Evolutionary conservation across 352 stramenopile species (phyloP).

Genomic region (Pythium aristosporum): DNA sequence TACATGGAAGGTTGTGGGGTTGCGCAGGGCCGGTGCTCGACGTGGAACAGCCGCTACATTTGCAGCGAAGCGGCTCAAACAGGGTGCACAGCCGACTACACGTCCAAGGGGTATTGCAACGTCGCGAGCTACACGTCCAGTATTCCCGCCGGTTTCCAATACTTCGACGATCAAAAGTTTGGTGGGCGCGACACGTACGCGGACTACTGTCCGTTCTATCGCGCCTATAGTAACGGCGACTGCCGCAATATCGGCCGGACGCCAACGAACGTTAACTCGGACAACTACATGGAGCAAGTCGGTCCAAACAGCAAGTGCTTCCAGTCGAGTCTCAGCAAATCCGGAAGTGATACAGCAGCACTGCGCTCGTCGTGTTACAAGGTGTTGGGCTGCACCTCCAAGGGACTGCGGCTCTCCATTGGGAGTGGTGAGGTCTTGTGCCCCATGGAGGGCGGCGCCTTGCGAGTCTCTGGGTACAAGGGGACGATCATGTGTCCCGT

Average conservation of each 20-base stretch:
- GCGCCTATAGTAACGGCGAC: conserved; percentile 75
- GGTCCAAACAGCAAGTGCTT: conserved; percentile 67
- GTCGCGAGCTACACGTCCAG: conserved; percentile 58
- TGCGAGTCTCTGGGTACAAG: conserved; percentile 48
- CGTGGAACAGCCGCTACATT: conserved; percentile 71
- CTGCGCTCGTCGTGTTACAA: conserved; percentile 57
- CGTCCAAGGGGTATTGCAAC: conserved; percentile 79
- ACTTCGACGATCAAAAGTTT: conserved; percentile 63
- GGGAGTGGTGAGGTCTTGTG: conserved; percentile 55
- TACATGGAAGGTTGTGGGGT: conserved; percentile 75
- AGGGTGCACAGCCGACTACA: conserved; percentile 62
- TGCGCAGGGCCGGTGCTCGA: conserved; percentile 53
- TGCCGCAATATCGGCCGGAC: conserved; percentile 56
- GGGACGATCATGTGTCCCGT: conserved; percentile 53
- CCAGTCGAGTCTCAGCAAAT: conserved; percentile 59
- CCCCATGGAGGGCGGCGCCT: conserved; percentile 51
- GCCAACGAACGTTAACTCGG: conserved; percentile 35
- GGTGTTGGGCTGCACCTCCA: conserved; percentile 45
- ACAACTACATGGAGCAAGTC: conserved; percentile 55
- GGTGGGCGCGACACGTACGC: conserved; percentile 62
- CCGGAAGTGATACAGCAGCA: conserved; percentile 30
- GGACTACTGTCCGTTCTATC: conserved; percentile 83
- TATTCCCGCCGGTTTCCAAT: conserved; percentile 78
- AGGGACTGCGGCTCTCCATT: conserved; percentile 45
- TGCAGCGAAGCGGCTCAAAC: conserved; percentile 46